Evolutionary conservation across 2,329 filamentous ascomycete species (phyloP), one percentile per base, ranked within the genome.

Genomic region (Cercospora sesami): DNA sequence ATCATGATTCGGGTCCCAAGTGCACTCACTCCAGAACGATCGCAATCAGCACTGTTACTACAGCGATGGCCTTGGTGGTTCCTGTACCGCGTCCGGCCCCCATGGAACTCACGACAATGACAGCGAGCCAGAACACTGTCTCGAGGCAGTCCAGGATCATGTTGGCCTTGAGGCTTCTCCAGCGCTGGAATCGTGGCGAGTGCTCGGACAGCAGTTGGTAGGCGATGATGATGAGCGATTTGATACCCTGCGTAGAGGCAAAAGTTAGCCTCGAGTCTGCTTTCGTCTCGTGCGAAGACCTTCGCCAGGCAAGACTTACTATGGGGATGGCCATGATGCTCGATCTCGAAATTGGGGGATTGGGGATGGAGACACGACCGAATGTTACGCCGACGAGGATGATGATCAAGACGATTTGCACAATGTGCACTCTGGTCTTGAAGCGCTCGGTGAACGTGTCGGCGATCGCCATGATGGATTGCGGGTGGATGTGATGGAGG

Each of bases 121-220:
- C 78, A 5, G 75, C 78, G 16, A 75, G 75, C 81, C 82, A 83
- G 70, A 83, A 83, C 14, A 82, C 74, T 14, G 80, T 69, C 69
- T 84, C 81, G 16, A 83, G 72, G 57, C 69, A 74, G 72, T 81
- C 81, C 65, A 83, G 74, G 39, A 83, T 80, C 4, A 75, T 70
- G 70, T 81, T 78, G 5, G 80, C 80, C 72, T 82, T 83, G 5
- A 79, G 72, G 71, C 77, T 81, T 30, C 70, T 75, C 80, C 79
- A 83, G 64, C 74, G 75, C 12, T 73, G 67, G 63, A 82, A 75
- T 1, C 70, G 68, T 4, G 67, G 45, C 12, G 77, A 69, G 66
- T 81, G 78, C 48, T 79, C 77, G 28, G 79, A 79, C 1, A 81
- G 69, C 55, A 83, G 68, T 65, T 82, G 78, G 68, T 83, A 83